Percentiles rank a stretch among this genome's conserved stretches.
Conservation (phyloP, 169 alveolate species). For the Eimeria sp. region DNA sequence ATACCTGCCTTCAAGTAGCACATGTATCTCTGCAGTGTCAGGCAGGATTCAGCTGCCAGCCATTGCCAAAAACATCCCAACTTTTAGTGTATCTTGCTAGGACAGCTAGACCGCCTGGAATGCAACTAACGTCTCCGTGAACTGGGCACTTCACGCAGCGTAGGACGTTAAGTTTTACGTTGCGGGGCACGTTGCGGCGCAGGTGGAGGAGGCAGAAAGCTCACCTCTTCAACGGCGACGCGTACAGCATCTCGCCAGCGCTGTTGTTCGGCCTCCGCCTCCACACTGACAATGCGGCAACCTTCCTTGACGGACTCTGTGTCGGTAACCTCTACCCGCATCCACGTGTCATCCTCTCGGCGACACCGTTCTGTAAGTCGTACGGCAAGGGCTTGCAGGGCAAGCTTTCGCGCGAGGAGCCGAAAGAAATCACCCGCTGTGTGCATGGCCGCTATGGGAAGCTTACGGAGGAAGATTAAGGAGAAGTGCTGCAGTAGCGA, state of each 20-base stretch:
- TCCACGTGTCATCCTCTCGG: constrained; percentile 45
- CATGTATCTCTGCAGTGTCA: not conserved
- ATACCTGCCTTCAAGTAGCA: no score
- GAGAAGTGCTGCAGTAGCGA: constrained; percentile 80
- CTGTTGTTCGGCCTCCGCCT: constrained; percentile 64
- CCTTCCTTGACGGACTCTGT: constrained; percentile 78
- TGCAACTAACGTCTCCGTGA: not conserved
- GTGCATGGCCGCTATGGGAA: constrained; percentile 55
- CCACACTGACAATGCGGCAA: constrained; percentile 75
- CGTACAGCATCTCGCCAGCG: constrained; percentile 73
- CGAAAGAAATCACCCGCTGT: constrained; percentile 74
- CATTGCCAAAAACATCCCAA: not conserved
- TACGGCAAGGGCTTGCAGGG: constrained; percentile 80
- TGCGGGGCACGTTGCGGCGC: not conserved
- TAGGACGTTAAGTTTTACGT: not conserved
- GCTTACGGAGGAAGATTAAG: constrained; percentile 75
- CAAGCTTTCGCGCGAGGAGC: constrained; percentile 72
- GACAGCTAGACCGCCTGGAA: not conserved
- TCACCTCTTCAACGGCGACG: constrained; percentile 70
- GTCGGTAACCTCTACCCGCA: constrained; percentile 73
- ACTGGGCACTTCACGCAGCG: not conserved
- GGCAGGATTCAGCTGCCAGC: not conserved
- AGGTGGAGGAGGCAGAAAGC: not conserved
- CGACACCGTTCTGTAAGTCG: constrained; percentile 64
- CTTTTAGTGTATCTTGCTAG: not conserved